Conservation (phyloP, 208 protist genomes). For the Leishmania tropica region DNA sequence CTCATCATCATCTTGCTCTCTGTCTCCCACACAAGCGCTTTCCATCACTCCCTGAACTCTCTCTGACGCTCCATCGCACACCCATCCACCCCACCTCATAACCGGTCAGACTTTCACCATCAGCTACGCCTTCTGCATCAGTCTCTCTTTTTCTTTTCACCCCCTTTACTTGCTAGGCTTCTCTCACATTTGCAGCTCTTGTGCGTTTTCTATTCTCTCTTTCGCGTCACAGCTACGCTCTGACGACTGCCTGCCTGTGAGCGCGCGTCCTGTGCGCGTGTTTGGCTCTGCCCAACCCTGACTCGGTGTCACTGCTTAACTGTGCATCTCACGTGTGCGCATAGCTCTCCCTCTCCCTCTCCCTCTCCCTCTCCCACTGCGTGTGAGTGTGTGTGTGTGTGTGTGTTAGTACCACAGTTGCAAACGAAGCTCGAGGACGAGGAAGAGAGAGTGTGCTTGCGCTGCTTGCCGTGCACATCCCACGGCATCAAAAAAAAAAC, state of each 20-base stretch:
- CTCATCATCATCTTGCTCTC: neutral
- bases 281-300: neutral
- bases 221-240: neutral
- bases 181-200: neutral
- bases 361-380: too few relatives aligned
- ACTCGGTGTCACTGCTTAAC: neutral
- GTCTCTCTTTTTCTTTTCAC: neutral
- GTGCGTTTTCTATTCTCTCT: neutral
- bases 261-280: neutral
- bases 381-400: neutral
- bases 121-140: neutral
- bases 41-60: neutral
- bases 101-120: neutral
- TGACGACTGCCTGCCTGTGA: slow-evolving; percentile 4
- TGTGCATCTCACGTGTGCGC: neutral
- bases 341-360: too few relatives aligned
- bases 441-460: neutral
- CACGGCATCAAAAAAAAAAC: neutral
- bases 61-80: neutral
- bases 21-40: neutral
- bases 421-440: neutral
- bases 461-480: neutral
- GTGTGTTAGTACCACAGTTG: neutral
- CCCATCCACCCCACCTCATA: neutral
- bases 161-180: neutral